Conservation (phyloP, 805 yeast genomes). For the Sugiyamaella mastotermitis region DNA sequence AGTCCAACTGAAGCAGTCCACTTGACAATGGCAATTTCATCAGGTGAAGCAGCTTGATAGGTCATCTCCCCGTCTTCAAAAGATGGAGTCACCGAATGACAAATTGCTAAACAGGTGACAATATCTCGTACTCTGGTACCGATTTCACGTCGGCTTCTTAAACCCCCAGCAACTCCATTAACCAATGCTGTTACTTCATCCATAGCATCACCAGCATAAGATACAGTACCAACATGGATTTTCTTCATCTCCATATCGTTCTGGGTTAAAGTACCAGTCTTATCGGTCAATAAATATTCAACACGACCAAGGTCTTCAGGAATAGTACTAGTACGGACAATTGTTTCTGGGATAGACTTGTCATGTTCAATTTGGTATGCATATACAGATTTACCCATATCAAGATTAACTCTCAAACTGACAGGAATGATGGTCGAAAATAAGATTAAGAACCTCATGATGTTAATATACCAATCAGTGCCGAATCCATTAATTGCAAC, state of each 20-base stretch:
- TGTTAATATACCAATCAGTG: slow-evolving; percentile 78
- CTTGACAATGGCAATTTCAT: slow-evolving; percentile 93
- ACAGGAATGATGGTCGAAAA: slow-evolving; percentile 97
- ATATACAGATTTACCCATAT: slow-evolving; percentile 91
- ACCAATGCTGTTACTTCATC: slow-evolving; percentile 79
- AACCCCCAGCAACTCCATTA: slow-evolving; percentile 23
- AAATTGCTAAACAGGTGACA: slow-evolving; percentile 77
- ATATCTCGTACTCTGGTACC: slow-evolving; percentile 74
- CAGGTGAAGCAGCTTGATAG: slow-evolving; percentile 98
- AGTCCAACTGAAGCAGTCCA: slow-evolving; percentile 86
- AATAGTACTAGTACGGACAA: slow-evolving; percentile 94
- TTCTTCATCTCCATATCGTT: slow-evolving; percentile 97
- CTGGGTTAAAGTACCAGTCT: slow-evolving; percentile 96
- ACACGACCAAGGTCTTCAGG: slow-evolving; percentile 97
- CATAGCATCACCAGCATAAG: slow-evolving; percentile 87
- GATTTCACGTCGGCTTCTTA: slow-evolving; percentile 57
- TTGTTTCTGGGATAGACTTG: slow-evolving; percentile 67
- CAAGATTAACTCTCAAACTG: slow-evolving; percentile 87
- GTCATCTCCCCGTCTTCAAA: slow-evolving; percentile 58
- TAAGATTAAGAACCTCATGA: slow-evolving; percentile 82
- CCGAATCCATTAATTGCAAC: slow-evolving; percentile 75
- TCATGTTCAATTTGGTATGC: slow-evolving; percentile 95
- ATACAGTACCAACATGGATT: slow-evolving; percentile 85
- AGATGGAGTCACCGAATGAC: slow-evolving; percentile 96
- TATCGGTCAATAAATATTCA: slow-evolving; percentile 86